Evolutionary conservation across 257 asterid genomes (phyloP).

Genomic region (Mitragyna speciosa): DNA sequence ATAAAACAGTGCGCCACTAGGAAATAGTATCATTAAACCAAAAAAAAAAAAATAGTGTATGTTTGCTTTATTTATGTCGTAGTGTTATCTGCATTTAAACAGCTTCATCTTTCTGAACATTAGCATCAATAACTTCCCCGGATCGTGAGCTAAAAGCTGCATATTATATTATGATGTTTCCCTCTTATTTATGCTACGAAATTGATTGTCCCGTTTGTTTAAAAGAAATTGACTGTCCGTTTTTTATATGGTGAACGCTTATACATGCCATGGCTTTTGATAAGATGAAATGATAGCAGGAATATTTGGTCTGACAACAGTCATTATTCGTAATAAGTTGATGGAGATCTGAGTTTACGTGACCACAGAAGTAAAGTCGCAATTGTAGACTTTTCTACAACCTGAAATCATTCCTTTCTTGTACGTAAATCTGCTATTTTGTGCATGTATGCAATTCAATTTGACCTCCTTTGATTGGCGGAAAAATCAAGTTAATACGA

Average conservation of each 20-base stretch:
- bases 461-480: too few species aligned
- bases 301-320: constrained; percentile 1
- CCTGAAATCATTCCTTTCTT: background rate
- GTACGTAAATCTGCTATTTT: too few species aligned
- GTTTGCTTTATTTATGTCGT: background rate
- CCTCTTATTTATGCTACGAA: background rate
- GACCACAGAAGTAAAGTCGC: background rate
- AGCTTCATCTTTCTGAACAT: background rate
- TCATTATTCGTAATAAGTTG: background rate
- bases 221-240: background rate
- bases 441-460: too few species aligned
- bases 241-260: background rate
- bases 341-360: background rate
- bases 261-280: constrained; percentile 4
- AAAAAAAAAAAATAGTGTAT: background rate
- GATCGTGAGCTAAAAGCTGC: background rate
- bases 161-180: background rate
- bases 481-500: too few species aligned
- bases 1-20: background rate
- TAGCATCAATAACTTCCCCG: constrained; percentile 4
- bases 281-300: constrained; percentile 10
- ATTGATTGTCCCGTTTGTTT: background rate
- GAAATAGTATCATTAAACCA: too few species aligned
- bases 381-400: background rate
- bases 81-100: constrained; percentile 1